These are phyloP conservation scores for Penicillium frequentans DNA, from an alignment of 2,329 filamentous ascomycete genomes.

Conservation along the genomic window DNA sequence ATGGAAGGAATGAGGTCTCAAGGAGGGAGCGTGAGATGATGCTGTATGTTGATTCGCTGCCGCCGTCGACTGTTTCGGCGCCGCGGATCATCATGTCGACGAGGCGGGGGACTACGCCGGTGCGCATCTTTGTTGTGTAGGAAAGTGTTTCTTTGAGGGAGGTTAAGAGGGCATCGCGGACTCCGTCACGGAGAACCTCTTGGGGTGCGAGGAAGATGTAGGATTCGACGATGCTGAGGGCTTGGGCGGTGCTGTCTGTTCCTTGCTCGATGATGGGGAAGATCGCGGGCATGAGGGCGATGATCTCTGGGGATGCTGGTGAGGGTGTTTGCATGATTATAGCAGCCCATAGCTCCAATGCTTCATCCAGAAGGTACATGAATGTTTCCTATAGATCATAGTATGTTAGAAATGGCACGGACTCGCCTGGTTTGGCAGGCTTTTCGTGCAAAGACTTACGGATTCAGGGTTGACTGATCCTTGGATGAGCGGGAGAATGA, in stretches of 20 bases:
- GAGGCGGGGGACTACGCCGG: slow-evolving; percentile 45
- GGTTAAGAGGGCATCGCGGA: slow-evolving; percentile 37
- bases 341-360: slow-evolving; percentile 82
- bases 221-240: slow-evolving; percentile 65
- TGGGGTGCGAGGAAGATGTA: slow-evolving; percentile 67
- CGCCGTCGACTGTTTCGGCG: slow-evolving; percentile 62
- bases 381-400: slow-evolving; percentile 54
- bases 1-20: slow-evolving; percentile 61
- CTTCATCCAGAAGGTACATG: slow-evolving; percentile 86
- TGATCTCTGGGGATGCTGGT: slow-evolving; percentile 60
- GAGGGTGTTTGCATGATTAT: slow-evolving; percentile 67
- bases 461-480: slow-evolving; percentile 77
- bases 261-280: slow-evolving; percentile 68
- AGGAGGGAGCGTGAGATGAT: slow-evolving; percentile 67
- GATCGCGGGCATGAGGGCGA: slow-evolving; percentile 61
- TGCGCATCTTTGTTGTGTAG: slow-evolving; percentile 39
- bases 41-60: slow-evolving; percentile 55
- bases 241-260: slow-evolving; percentile 61
- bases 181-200: slow-evolving; percentile 43
- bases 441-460: slow-evolving; percentile 39
- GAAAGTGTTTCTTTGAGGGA: slow-evolving; percentile 43
- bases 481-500: slow-evolving; percentile 79
- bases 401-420: neutral
- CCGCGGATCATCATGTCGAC: slow-evolving; percentile 66
- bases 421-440: neutral